Conservation (phyloP, 208 protist genomes). For the Tritrichomonas musculus region DNA sequence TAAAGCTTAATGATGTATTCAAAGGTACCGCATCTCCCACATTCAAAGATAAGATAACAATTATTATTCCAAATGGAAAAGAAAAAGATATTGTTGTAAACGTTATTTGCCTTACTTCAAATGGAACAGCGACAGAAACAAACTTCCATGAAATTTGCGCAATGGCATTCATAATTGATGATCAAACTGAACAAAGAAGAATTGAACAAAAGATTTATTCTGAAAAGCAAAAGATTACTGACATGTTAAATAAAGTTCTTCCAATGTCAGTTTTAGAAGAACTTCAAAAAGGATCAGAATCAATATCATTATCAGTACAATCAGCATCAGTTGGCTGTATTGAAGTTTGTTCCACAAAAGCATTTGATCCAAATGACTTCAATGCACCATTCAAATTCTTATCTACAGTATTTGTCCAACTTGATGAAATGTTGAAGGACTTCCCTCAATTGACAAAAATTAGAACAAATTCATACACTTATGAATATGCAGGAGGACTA, state of each 20-base stretch:
- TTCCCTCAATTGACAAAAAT: background rate
- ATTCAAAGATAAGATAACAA: too few species aligned
- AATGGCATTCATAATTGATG: background rate
- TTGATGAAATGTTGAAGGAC: background rate
- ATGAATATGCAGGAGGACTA: background rate
- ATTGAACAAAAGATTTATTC: background rate
- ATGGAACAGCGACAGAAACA: too few species aligned
- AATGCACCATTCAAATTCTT: background rate
- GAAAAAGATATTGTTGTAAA: too few species aligned
- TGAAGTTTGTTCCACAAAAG: background rate
- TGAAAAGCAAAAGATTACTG: background rate
- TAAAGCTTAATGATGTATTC: too few species aligned
- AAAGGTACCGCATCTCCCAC: too few species aligned
- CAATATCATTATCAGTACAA: background rate
- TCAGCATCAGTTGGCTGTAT: background rate
- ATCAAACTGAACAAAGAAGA: background rate
- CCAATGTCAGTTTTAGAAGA: background rate
- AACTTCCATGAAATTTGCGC: too few species aligned
- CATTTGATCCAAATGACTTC: background rate
- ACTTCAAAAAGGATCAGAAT: background rate
- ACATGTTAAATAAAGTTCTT: background rate
- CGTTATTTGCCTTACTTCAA: too few species aligned
- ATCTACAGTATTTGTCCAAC: background rate
- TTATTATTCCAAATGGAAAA: too few species aligned
- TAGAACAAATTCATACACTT: background rate